Base-by-base conservation (phyloP, 192 early-diverging fungal genomes). In the Phlyctochytrium arcticum region DNA sequence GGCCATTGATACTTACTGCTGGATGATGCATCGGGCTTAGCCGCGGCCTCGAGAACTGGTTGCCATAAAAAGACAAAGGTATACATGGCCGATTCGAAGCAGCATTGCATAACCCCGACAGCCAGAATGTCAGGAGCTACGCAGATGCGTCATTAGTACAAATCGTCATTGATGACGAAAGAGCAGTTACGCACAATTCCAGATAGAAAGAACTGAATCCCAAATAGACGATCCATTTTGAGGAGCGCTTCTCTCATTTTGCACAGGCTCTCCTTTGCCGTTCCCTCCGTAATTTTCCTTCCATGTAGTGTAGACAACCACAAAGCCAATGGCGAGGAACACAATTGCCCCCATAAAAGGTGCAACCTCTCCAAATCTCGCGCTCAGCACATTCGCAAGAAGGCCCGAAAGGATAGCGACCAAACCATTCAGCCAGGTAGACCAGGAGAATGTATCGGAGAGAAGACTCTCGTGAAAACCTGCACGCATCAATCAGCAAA, bases 261-360 rank as follows among this genome's bases (percentile, higher is more conserved):
- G 17, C 34, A 29, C 17, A 3, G 39, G n/a, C 44, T 62, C 37
- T 15, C 44, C 23, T n/a, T 23, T 69, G 23, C 90, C 90, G n/a
- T n/a, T n/a, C n/a, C n/a, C n/a, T n/a, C n/a, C n/a, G 73, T 86
- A 92, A 62, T 92, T 92, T 46, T 92, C 90, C 15, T 62, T 69
- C 90, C 90, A 92, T 10, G 77, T 74, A 6, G 54, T 49, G 1
- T 49, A 56, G 23, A 92, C 81, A 44, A 87, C 60, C 5, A 67
- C 35, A 12, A 68, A 77, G 35, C 82, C 84, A 30, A 76, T 39
- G 24, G 54, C 48, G 26, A 88, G 66, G 19, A 87, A 70, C 3
- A 64, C 42, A 48, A 83, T 77, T 3, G 88, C 77, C 10, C 68
- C 75, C 48, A 81, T 70, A 67, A 88, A 92, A 5, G 90, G 90